Conservation (phyloP, 2,329 filamentous ascomycete species). For the Cercospora sp. region DNA sequence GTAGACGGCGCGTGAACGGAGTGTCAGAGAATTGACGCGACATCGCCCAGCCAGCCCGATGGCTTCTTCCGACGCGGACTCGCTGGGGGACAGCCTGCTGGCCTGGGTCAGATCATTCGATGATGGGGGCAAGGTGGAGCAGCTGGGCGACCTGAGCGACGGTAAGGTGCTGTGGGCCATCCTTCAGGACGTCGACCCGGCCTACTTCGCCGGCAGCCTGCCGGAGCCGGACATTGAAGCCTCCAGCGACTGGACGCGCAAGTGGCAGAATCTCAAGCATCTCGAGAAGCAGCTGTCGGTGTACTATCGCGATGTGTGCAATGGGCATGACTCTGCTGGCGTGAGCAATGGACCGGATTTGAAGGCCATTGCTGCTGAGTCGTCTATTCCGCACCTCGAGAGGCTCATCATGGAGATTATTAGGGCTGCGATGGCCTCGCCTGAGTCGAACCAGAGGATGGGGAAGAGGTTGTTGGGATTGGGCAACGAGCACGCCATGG, state of each 20-base stretch:
- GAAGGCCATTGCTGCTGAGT: conserved; percentile 52
- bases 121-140: conserved; percentile 39
- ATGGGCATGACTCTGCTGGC: conserved; percentile 40
- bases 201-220: conserved; percentile 52
- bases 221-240: conserved; percentile 48
- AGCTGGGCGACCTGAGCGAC: conserved; percentile 49
- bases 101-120: conserved; percentile 50
- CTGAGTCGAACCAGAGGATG: conserved; percentile 53
- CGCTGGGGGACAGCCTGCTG: conserved; percentile 36
- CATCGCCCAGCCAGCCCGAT: conserved; percentile 16
- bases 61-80: conserved; percentile 28
- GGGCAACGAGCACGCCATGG: conserved; percentile 38
- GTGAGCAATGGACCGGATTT: conserved; percentile 47
- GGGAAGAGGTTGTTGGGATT: conserved; percentile 37
- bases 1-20: not conserved
- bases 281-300: conserved; percentile 51
- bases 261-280: conserved; percentile 57
- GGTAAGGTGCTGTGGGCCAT: conserved; percentile 52
- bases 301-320: conserved; percentile 51
- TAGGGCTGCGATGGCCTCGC: conserved; percentile 50
- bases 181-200: conserved; percentile 49
- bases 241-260: conserved; percentile 53
- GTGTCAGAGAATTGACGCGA: not conserved
- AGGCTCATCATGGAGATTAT: conserved; percentile 53
- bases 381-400: conserved; percentile 41